Evolutionary conservation across 2,329 filamentous ascomycete species (phyloP).

Genomic region (Apiospora kogelbergensis): DNA sequence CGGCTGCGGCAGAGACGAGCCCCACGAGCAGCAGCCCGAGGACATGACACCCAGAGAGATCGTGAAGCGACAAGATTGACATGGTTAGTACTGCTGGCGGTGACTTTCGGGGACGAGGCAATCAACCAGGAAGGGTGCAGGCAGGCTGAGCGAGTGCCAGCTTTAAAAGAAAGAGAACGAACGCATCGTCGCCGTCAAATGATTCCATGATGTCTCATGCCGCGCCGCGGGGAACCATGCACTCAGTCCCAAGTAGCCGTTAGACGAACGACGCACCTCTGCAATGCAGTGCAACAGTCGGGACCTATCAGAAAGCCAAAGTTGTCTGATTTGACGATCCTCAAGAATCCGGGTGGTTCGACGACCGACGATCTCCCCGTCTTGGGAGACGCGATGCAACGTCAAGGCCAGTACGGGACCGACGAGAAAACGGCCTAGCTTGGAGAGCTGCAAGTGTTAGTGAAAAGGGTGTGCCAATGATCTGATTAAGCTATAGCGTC

Average conservation of each 20-base stretch:
- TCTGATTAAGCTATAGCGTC: background rate
- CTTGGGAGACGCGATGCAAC: background rate
- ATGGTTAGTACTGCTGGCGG: background rate
- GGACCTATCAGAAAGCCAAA: background rate
- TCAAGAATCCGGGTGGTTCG: background rate
- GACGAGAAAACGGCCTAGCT: background rate
- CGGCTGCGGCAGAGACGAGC: background rate
- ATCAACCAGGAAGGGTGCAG: too few relatives aligned
- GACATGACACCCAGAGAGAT: background rate
- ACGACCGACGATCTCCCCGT: background rate
- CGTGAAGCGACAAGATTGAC: background rate
- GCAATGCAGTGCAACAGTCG: background rate
- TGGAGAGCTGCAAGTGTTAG: background rate
- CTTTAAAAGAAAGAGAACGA: background rate
- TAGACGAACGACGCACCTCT: background rate
- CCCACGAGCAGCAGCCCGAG: background rate
- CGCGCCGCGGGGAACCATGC: background rate
- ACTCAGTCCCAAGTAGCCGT: background rate
- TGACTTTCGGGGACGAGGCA: too few relatives aligned
- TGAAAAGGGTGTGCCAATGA: too few relatives aligned
- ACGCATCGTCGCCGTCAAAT: too few relatives aligned
- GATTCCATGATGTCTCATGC: too few relatives aligned
- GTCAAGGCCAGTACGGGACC: background rate
- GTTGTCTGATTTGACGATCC: too few relatives aligned
- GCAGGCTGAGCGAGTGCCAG: background rate